Evolutionary conservation across 768 basidiomycete genomes (phyloP).

Genomic region (Tubosaeta sp.): DNA sequence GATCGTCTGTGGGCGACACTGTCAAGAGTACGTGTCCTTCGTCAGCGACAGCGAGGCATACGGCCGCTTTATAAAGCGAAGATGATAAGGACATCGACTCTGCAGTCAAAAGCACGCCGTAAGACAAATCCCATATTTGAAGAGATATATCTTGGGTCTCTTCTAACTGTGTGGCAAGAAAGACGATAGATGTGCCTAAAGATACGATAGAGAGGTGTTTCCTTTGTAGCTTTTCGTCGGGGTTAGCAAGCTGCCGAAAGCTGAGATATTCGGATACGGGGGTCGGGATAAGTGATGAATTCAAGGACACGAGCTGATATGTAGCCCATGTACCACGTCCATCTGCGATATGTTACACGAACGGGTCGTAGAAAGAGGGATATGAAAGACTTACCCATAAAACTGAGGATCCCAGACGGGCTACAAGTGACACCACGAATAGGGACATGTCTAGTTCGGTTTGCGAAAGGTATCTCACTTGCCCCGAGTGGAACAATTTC

Average conservation of each 20-base stretch:
- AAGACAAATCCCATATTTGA: constrained; percentile 68
- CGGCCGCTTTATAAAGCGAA: constrained; percentile 29
- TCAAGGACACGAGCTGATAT: constrained; percentile 29
- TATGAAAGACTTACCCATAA: constrained; percentile 41
- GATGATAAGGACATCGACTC: constrained; percentile 50
- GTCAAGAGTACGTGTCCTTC: constrained; percentile 51
- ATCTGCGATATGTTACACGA: constrained; percentile 29
- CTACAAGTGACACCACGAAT: constrained; percentile 31
- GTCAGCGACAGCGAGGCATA: constrained; percentile 32
- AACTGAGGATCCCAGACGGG: constrained; percentile 43
- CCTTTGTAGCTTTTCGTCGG: constrained; percentile 10
- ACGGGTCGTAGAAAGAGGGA: neutral
- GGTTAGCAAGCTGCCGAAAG: constrained; percentile 17
- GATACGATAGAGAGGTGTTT: constrained; percentile 39
- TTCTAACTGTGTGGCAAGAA: constrained; percentile 44
- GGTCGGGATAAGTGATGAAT: constrained; percentile 23
- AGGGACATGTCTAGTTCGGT: neutral
- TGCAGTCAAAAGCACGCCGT: constrained; percentile 57
- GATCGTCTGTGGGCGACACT: constrained; percentile 35
- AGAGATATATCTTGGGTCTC: constrained; percentile 42
- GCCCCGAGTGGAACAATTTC: constrained; percentile 13
- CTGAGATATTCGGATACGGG: constrained; percentile 19
- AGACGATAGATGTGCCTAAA: constrained; percentile 53
- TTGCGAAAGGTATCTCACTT: constrained; percentile 21
- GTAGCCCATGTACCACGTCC: constrained; percentile 41